These are phyloP conservation scores for Tuber borchii DNA, from an alignment of 495 filamentous ascomycete genomes.

Conservation along the genomic window DNA sequence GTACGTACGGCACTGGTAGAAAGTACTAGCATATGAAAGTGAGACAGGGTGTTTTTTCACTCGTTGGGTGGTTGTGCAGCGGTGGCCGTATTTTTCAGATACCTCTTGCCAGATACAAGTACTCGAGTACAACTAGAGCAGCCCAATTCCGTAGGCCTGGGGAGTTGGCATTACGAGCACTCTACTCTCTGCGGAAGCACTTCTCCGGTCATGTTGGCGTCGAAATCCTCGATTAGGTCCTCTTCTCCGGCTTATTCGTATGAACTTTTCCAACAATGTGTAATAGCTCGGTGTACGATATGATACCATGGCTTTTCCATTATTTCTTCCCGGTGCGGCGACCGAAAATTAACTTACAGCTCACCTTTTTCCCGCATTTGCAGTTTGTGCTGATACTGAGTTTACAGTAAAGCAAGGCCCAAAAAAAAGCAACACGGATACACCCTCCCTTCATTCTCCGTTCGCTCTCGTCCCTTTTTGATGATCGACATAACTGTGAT, in stretches of 20 bases:
- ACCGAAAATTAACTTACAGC: not conserved
- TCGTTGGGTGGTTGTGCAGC: too few relatives aligned
- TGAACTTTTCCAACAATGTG: not conserved
- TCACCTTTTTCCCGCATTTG: not conserved
- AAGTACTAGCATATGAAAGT: not conserved
- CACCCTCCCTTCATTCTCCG: not conserved
- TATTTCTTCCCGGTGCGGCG: not conserved
- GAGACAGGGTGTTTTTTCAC: too few relatives aligned
- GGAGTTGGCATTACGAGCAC: not conserved
- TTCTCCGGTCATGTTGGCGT: not conserved
- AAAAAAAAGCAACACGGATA: not conserved
- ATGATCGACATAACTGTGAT: conserved; percentile 2
- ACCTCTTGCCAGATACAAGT: not conserved
- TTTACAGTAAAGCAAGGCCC: not conserved
- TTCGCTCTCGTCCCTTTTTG: not conserved
- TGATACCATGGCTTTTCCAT: not conserved
- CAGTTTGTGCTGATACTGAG: not conserved
- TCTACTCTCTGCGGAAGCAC: not conserved
- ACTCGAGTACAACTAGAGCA: not conserved
- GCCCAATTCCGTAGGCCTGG: not conserved
- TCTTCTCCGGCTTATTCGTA: not conserved
- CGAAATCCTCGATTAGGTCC: not conserved
- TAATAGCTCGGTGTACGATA: not conserved
- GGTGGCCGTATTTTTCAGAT: not conserved
- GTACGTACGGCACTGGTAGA: not conserved